A percentile compares a stretch with the other conserved stretches of the same genome.
phyloP scores from a whole-genome alignment of 371 early-diverging fungal species.

The Mucor mucedo region DNA sequence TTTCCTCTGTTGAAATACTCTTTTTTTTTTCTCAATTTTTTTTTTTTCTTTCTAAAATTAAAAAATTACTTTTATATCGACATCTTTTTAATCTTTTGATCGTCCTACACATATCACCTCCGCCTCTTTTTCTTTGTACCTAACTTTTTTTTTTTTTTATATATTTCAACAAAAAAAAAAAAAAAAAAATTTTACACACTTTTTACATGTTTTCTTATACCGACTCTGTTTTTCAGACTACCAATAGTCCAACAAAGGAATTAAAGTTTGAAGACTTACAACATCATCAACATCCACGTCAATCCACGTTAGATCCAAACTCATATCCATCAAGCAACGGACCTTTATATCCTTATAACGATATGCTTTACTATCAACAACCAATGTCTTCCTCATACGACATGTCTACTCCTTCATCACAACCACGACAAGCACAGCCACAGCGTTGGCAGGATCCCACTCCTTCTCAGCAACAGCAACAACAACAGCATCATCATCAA shows the following conservation, averaged over 20 bases:
- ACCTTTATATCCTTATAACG: conserved; percentile 13
- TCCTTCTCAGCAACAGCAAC: neutral
- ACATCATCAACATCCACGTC: too few relatives aligned
- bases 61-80: neutral
- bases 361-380: conserved; percentile 16
- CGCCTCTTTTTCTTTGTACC: neutral
- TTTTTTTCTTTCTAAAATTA: neutral
- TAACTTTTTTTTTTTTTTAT: neutral
- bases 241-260: conserved; percentile 14
- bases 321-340: conserved; percentile 1
- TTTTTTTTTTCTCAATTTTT: conserved; percentile 9
- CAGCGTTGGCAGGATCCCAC: conserved; percentile 8
- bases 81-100: neutral
- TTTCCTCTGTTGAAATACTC: conserved; percentile 4
- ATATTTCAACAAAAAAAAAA: neutral
- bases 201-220: conserved; percentile 22
- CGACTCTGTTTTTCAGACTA: conserved; percentile 17
- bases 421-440: neutral
- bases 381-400: neutral
- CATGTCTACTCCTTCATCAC: neutral
- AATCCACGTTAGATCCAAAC: neutral
- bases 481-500: neutral
- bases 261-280: neutral
- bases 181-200: neutral
- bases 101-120: neutral